Base-by-base conservation (phyloP, 2,329 filamentous ascomycete genomes). In the Fonsecaea pedrosoi region DNA sequence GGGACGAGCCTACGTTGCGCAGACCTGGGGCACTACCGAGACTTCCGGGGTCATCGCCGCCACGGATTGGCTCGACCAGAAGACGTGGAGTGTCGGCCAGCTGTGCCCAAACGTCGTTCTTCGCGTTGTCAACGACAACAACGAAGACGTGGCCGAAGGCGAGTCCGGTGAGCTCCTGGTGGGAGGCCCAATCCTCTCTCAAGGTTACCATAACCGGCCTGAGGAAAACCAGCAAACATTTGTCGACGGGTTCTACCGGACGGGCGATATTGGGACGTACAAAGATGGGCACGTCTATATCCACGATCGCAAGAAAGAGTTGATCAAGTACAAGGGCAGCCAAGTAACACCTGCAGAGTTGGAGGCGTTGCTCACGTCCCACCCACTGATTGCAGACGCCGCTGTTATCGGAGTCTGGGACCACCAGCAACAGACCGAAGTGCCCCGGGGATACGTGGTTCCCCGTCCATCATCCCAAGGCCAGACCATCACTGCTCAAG, bases 221-320 rank as follows among this genome's bases (percentile, higher is more conserved):
- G 15, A 83, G 82, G 3, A 55, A 70, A 0, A 40, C 37, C 37
- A 40, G 37, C 37, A 40, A 40, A 13, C 37, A 10, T 40, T 40
- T 40, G 9, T 40, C 9, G 83, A 86, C 54, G 83, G 85, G 0
- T 89, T 86, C 84, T 75, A 89, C 65, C 84, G 81, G 74, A 89
- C 87, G 0, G 87, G 87, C 0, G 87, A 88, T 69, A 83, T 86
- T 62, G 83, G 87, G 72, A 65, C 71, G n/a, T 71, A 72, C 58
- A 45, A 70, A 6, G 60, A 69, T 3, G 67, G 68, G 21, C 53
- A 42, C 34, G 70, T 73, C 48, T 69, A 65, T 80, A 91, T 95
- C 74, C 93, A 92, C 0, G 92, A 96, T 75, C 88, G 92, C 3
- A 80, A 90, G 13, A 91, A 90, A 78, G 80, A 77, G 58, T 73